These are phyloP conservation scores for Golubevia sp. DNA, from an alignment of 1,284 basidiomycete species.

Conservation along the genomic window DNA sequence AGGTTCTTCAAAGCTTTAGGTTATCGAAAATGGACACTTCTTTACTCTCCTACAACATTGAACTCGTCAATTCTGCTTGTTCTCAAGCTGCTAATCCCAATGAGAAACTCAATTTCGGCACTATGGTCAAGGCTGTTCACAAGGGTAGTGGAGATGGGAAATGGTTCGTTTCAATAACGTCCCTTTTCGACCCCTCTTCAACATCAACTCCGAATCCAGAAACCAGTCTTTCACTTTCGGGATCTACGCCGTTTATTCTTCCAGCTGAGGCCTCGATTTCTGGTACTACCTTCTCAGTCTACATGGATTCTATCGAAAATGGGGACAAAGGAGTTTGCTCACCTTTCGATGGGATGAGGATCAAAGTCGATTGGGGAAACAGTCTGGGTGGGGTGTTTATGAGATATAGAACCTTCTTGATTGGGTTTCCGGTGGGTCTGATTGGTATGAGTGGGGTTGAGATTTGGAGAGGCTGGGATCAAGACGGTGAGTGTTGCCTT, in stretches of 20 bases:
- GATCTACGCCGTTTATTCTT: constrained; percentile 45
- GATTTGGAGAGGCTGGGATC: background rate
- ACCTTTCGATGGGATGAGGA: constrained; percentile 21
- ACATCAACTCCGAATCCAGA: constrained; percentile 3
- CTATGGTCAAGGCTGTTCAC: constrained; percentile 36
- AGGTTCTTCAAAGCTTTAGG: no score
- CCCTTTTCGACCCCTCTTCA: constrained; percentile 18
- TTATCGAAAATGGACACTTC: no score
- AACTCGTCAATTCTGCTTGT: constrained; percentile 7
- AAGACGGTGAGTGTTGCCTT: background rate
- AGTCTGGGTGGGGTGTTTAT: constrained; percentile 39
- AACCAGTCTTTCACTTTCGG: constrained; percentile 17
- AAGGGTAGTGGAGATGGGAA: constrained; percentile 37
- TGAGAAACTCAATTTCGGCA: constrained; percentile 20
- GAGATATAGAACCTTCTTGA: constrained; percentile 41
- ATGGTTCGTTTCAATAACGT: constrained; percentile 13
- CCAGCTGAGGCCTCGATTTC: constrained; percentile 12
- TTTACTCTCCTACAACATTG: constrained; percentile 2
- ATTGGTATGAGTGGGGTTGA: constrained; percentile 3
- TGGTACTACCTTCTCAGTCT: constrained; percentile 31
- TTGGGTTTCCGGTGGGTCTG: constrained; percentile 33
- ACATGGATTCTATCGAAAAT: constrained; percentile 23
- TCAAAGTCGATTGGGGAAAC: constrained; percentile 35
- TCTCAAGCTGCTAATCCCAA: constrained; percentile 9
- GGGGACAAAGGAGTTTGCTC: constrained; percentile 14